Evolutionary conservation across 2,329 filamentous ascomycete genomes (phyloP).

Genomic region (Exophiala spinifera): DNA sequence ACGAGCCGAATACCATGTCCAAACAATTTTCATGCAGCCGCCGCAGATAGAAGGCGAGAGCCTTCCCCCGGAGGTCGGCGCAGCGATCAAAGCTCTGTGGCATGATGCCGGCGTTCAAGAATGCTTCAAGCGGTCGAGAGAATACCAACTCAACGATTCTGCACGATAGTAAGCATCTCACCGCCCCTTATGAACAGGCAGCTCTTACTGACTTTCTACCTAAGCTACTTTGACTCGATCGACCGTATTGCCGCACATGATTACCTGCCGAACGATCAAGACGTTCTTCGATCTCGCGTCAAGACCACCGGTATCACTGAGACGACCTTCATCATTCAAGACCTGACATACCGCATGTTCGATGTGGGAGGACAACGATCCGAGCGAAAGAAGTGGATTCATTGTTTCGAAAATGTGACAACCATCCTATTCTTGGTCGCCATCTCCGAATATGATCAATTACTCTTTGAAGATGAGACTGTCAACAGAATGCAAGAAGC

Average conservation of each 20-base stretch:
- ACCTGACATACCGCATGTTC: slow-evolving; percentile 95
- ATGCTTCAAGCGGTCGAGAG: slow-evolving; percentile 91
- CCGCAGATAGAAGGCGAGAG: slow-evolving; percentile 95
- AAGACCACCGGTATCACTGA: slow-evolving; percentile 98
- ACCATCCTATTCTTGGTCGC: slow-evolving; percentile 95
- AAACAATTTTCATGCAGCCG: slow-evolving; percentile 98
- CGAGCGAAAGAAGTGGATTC: slow-evolving; percentile 98
- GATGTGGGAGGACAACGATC: slow-evolving; percentile 94
- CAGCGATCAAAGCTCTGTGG: slow-evolving; percentile 89
- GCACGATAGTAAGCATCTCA: slow-evolving; percentile 76
- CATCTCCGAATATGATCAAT: slow-evolving; percentile 95
- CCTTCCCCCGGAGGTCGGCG: slow-evolving; percentile 88
- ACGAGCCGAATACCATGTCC: slow-evolving; percentile 92
- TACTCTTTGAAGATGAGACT: slow-evolving; percentile 93
- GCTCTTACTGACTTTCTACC: slow-evolving; percentile 36
- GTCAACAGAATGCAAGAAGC: slow-evolving; percentile 77
- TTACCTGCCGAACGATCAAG: slow-evolving; percentile 93
- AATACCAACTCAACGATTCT: slow-evolving; percentile 95
- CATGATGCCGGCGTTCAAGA: slow-evolving; percentile 88
- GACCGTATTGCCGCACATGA: slow-evolving; percentile 85
- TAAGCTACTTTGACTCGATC: slow-evolving; percentile 92
- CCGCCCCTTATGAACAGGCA: background rate
- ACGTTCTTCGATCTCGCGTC: slow-evolving; percentile 91
- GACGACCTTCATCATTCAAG: slow-evolving; percentile 91
- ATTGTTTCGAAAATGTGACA: slow-evolving; percentile 97